Conservation (phyloP, 169 alveolate species). For the Plasmodium adleri region DNA sequence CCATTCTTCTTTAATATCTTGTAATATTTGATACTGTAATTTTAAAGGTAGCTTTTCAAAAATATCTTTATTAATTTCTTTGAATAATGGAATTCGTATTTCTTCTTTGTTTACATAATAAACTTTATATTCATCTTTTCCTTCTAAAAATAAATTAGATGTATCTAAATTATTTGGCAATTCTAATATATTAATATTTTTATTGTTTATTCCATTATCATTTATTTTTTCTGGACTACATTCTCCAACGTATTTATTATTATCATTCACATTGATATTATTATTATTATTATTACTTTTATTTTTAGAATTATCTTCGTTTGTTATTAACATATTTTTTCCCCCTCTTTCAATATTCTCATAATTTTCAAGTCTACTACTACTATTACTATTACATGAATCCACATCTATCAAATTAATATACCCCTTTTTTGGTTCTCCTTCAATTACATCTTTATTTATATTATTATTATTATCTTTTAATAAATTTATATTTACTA, state of each 20-base stretch:
- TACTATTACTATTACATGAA: neutral
- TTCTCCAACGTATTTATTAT: neutral
- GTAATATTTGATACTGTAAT: slow-evolving; percentile 85
- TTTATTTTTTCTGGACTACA: neutral
- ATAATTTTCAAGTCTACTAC: neutral
- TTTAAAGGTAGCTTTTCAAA: slow-evolving; percentile 85
- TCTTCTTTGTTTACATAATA: slow-evolving; percentile 72
- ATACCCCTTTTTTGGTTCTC: neutral
- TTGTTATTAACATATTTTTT: neutral
- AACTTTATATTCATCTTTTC: slow-evolving; percentile 74
- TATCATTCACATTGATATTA: neutral
- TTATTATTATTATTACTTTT: neutral
- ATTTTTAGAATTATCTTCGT: neutral
- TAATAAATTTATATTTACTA: neutral
- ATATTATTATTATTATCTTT: neutral
- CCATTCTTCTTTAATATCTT: slow-evolving; percentile 88
- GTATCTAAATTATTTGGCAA: slow-evolving; percentile 11
- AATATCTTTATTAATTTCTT: slow-evolving; percentile 83
- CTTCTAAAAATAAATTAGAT: slow-evolving; percentile 27
- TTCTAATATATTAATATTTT: slow-evolving; percentile 60
- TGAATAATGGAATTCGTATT: slow-evolving; percentile 68
- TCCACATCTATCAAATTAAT: neutral
- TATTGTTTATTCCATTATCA: neutral
- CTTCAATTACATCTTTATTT: neutral
- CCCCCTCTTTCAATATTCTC: neutral